Percentiles rank a stretch among this genome's conserved stretches.
phyloP scores from a whole-genome alignment of 2,329 filamentous ascomycete genomes.

The Phyllosticta capitalensis region DNA sequence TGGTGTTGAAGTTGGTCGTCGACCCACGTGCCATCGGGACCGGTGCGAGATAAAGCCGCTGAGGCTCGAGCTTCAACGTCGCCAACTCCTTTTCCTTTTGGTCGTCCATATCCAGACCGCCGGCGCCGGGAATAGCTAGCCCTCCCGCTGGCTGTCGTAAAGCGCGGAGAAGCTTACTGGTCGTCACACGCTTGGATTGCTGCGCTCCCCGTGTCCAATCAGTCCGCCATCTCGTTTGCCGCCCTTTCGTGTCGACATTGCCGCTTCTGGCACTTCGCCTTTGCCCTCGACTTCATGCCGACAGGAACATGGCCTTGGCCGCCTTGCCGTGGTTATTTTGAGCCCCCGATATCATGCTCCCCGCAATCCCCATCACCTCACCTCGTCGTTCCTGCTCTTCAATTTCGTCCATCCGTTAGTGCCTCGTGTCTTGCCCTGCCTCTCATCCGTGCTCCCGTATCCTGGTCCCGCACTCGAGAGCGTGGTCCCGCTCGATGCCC shows the following conservation, averaged over 20 bases:
- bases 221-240: background rate
- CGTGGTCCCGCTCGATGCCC: slow-evolving; percentile 21
- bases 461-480: slow-evolving; percentile 21
- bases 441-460: slow-evolving; percentile 25
- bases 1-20: too few relatives aligned
- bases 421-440: slow-evolving; percentile 25
- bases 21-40: too few relatives aligned
- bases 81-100: background rate
- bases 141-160: background rate
- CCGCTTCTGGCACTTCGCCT: background rate
- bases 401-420: slow-evolving; percentile 38
- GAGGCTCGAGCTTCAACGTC: background rate
- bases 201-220: background rate
- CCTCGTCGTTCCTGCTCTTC: slow-evolving; percentile 24
- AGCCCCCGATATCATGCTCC: background rate
- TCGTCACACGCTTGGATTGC: background rate
- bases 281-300: background rate
- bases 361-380: background rate
- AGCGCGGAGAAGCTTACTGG: background rate
- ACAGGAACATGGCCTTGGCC: background rate
- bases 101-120: background rate
- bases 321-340: background rate
- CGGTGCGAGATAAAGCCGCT: too few relatives aligned
- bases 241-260: background rate
- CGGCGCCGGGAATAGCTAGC: background rate